These are phyloP conservation scores for Alternaria metachromatica DNA, from an alignment of 2,329 filamentous ascomycete genomes.

Conservation along the genomic window DNA sequence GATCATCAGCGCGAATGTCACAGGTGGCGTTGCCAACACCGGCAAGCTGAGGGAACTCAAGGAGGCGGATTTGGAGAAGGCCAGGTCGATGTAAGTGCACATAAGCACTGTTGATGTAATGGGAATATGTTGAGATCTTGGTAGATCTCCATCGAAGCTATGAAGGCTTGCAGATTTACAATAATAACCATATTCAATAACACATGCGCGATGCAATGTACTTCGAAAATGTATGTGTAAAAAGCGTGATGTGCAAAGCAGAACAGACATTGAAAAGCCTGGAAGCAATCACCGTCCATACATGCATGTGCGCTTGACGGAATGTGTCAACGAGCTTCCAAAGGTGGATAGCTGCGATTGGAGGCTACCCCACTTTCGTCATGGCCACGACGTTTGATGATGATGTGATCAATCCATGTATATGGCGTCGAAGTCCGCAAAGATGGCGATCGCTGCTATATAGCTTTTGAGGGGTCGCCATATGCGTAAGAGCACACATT, in stretches of 20 bases:
- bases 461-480: not conserved
- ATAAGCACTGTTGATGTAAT: not conserved
- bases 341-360: slow-evolving; percentile 10
- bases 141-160: slow-evolving; percentile 6
- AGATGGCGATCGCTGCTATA: not conserved
- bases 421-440: not conserved
- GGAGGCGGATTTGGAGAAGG: slow-evolving; percentile 55
- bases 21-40: slow-evolving; percentile 50
- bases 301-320: not conserved
- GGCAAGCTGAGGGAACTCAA: slow-evolving; percentile 56
- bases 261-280: not conserved
- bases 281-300: not conserved
- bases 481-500: not conserved
- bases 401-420: slow-evolving; percentile 13
- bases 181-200: not conserved
- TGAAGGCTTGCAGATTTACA: not conserved
- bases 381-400: slow-evolving; percentile 12
- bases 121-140: not conserved
- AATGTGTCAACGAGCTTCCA: not conserved
- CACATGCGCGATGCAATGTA: not conserved
- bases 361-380: slow-evolving; percentile 26
- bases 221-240: not conserved
- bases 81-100: slow-evolving; percentile 25
- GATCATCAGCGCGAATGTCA: slow-evolving; percentile 47
- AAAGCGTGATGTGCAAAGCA: not conserved